Evolutionary conservation across 805 yeast species (phyloP).

Genomic region (Metschnikowia cerradonensis): DNA sequence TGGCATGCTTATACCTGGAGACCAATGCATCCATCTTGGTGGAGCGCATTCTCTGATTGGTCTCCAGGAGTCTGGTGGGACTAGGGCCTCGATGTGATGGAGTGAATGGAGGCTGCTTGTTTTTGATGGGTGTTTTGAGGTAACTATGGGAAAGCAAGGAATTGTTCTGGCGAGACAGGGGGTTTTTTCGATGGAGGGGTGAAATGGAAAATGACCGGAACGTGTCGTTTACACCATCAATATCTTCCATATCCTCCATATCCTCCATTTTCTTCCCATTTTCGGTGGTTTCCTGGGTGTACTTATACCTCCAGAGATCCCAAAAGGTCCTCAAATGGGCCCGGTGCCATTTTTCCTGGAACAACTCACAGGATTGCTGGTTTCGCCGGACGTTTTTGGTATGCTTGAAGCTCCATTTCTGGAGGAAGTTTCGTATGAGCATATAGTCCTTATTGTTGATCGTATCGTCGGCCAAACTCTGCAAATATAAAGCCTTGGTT

Average conservation of each 20-base stretch:
- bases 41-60: slow-evolving; percentile 32
- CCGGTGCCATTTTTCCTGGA: slow-evolving; percentile 30
- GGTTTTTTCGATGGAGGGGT: slow-evolving; percentile 1
- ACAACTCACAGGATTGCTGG: slow-evolving; percentile 33
- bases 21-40: slow-evolving; percentile 34
- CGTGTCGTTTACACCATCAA: neutral
- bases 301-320: slow-evolving; percentile 36
- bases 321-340: slow-evolving; percentile 27
- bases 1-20: slow-evolving; percentile 26
- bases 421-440: slow-evolving; percentile 23
- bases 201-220: slow-evolving; percentile 1
- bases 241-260: neutral
- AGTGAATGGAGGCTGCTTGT: slow-evolving; percentile 21
- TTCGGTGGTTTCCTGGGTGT: neutral
- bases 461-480: slow-evolving; percentile 29
- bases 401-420: slow-evolving; percentile 36
- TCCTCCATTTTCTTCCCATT: slow-evolving; percentile 9
- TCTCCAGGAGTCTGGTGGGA: slow-evolving; percentile 37
- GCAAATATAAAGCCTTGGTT: slow-evolving; percentile 21
- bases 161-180: neutral
- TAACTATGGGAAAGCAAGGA: slow-evolving; percentile 18
- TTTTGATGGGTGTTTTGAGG: slow-evolving; percentile 34
- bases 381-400: slow-evolving; percentile 31
- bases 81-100: slow-evolving; percentile 21
- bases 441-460: slow-evolving; percentile 26